Evolutionary conservation across 1,284 basidiomycete species (phyloP), one percentile per base, ranked within the genome.

Genomic region (Malassezia restricta): DNA sequence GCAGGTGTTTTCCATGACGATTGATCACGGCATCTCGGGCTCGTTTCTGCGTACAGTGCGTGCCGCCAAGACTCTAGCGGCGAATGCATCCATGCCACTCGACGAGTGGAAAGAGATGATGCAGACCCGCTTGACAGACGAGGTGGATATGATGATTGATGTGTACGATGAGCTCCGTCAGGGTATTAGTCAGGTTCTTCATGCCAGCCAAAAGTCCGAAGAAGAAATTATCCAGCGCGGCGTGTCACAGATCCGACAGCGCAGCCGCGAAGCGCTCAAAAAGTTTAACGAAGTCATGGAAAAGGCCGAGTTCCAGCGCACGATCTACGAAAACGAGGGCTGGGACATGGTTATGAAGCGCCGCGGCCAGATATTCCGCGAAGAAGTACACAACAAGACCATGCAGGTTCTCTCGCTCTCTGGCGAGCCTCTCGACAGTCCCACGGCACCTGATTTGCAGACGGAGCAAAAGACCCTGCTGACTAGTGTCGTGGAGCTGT

Each of bases 281-380:
- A 57, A 52, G 4, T 69, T 62, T 47, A 59, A 60, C 50, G 49
- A 52, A 14, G 51, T 65, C 27, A 69, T 72, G 65, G 51, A 57
- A 24, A 47, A 58, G 8, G 60, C 57, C 49, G 66, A 68, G 49
- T 72, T 71, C 46, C 46, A 60, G 11, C 54, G 35, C 8, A 71
- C 63, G 43, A 59, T 61, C 49, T 65, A 66, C 41, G 65, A 72
- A 29, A 64, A 57, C 53, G 53, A 56, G 5, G 66, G 66, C 28
- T 72, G 70, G 70, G 65, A 65, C 46, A 11, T 20, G 2, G 43
- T 27, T 5, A 50, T 55, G 47, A 37, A 39, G 24, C 42, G 48
- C 14, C 53, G 53, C 15, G 43, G 33, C 15, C 45, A 37, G 15
- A 12, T 33, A n/a, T 46, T 46, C 47, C 47, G 47, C 20, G 47